These are phyloP conservation scores for Kazachstania viticola DNA, from an alignment of 805 yeast genomes.

Conservation along the genomic window DNA sequence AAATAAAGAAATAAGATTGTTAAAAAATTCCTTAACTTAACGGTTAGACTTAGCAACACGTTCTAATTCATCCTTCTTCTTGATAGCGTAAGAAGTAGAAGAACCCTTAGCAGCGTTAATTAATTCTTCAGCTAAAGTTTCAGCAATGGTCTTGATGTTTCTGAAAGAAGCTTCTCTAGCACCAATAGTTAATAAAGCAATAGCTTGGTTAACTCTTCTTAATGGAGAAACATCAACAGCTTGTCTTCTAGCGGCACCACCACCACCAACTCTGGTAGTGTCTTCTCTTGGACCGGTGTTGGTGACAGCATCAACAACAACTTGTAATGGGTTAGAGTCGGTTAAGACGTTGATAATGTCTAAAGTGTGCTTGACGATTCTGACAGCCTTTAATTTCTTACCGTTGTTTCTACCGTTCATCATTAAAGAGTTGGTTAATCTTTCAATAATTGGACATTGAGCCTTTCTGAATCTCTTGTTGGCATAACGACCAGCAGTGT, in stretches of 20 bases:
- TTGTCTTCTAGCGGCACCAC: conserved; percentile 99
- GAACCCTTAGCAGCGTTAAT: conserved; percentile 99
- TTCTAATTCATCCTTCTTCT: conserved; percentile 99
- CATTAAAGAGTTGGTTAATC: conserved; percentile 99
- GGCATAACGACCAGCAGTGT: conserved; percentile 99
- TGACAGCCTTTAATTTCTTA: conserved; percentile 99
- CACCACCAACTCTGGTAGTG: conserved; percentile 99
- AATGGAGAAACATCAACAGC: conserved; percentile 99
- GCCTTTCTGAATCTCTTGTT: conserved; percentile 99
- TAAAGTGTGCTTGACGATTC: conserved; percentile 98
- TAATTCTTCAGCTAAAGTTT: conserved; percentile 99
- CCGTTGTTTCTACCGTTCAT: conserved; percentile 99
- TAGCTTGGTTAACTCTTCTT: conserved; percentile 99
- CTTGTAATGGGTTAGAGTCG: conserved; percentile 99
- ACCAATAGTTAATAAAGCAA: conserved; percentile 96
- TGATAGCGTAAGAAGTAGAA: conserved; percentile 98
- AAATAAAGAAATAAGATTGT: background rate
- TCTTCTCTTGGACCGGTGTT: conserved; percentile 99
- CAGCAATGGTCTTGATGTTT: conserved; percentile 99
- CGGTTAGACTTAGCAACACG: conserved; percentile 99
- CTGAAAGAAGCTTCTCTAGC: conserved; percentile 99
- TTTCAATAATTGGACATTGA: conserved; percentile 98
- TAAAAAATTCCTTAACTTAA: conserved; percentile 37
- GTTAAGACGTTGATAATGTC: conserved; percentile 96
- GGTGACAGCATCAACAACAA: conserved; percentile 96